These are phyloP conservation scores for Phytophthora pseudosyringae DNA, from an alignment of 352 stramenopile genomes.

Conservation along the genomic window DNA sequence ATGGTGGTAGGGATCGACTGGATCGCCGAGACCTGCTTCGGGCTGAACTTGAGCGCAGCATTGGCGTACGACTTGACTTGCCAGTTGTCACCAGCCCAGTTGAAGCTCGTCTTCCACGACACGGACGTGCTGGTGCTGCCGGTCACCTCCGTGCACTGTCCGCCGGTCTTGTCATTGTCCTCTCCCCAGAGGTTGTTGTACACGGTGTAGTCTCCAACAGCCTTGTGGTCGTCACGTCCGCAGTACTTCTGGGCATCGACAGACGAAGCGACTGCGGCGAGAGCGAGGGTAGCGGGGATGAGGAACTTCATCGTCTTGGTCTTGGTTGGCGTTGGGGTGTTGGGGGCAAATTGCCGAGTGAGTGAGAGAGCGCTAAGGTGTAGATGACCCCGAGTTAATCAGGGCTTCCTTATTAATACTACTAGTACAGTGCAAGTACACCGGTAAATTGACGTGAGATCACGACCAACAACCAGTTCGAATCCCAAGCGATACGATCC, in stretches of 20 bases:
- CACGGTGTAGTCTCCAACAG: slow-evolving; percentile 35
- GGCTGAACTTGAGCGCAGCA: slow-evolving; percentile 40
- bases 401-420: too few relatives aligned
- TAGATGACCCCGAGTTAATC: too few relatives aligned
- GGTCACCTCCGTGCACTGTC: slow-evolving; percentile 41
- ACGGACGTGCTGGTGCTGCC: slow-evolving; percentile 27
- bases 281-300: background rate
- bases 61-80: slow-evolving; percentile 56
- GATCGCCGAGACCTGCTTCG: slow-evolving; percentile 35
- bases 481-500: too few relatives aligned
- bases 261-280: slow-evolving; percentile 9
- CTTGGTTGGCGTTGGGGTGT: slow-evolving; percentile 1
- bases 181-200: slow-evolving; percentile 51
- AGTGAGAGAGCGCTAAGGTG: background rate
- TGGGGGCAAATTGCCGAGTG: slow-evolving; percentile 27
- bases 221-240: slow-evolving; percentile 17
- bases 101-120: slow-evolving; percentile 48
- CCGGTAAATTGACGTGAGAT: background rate
- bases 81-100: slow-evolving; percentile 37
- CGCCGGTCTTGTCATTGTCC: slow-evolving; percentile 29
- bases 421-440: too few relatives aligned
- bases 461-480: too few relatives aligned
- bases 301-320: slow-evolving; percentile 18
- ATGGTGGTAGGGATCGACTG: slow-evolving; percentile 46
- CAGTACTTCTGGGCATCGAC: slow-evolving; percentile 20